Evolutionary conservation across 106 monocot genomes (phyloP).

Genomic region (Hemerocallis citrina): DNA sequence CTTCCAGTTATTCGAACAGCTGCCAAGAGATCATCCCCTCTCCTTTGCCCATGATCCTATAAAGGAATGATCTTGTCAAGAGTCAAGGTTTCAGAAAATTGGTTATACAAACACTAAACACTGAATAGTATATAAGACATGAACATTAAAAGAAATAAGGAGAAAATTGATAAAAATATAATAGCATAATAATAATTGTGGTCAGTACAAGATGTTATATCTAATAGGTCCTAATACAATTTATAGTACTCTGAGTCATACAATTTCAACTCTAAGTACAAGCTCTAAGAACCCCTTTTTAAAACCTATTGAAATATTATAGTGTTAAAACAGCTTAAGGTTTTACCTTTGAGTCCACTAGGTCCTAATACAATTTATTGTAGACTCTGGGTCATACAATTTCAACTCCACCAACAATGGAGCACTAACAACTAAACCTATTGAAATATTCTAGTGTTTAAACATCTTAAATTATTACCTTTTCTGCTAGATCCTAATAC

Average conservation of each 20-base stretch:
- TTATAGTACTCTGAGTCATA: no score
- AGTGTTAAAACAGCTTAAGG: neutral
- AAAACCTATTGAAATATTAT: neutral
- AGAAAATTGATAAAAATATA: neutral
- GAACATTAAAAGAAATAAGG: neutral
- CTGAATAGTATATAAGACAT: neutral
- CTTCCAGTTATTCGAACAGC: slow-evolving; percentile 84
- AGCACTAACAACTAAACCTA: no score
- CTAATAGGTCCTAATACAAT: no score
- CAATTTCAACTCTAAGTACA: no score
- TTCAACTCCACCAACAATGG: no score
- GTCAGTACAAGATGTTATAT: no score
- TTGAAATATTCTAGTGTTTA: neutral
- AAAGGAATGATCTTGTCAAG: neutral
- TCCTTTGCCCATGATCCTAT: slow-evolving; percentile 80
- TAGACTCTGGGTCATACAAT: no score
- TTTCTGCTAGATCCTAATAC: no score
- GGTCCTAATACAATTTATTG: no score
- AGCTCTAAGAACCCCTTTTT: no score
- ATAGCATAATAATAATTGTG: no score
- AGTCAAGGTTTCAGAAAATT: neutral
- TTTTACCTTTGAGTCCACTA: neutral
- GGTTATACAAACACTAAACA: neutral
- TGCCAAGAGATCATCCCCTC: slow-evolving; percentile 89
- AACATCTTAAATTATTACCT: slow-evolving; percentile 37